These are phyloP conservation scores for Sicyos baderoa DNA, from an alignment of 306 rosid genomes.

Conservation along the genomic window DNA sequence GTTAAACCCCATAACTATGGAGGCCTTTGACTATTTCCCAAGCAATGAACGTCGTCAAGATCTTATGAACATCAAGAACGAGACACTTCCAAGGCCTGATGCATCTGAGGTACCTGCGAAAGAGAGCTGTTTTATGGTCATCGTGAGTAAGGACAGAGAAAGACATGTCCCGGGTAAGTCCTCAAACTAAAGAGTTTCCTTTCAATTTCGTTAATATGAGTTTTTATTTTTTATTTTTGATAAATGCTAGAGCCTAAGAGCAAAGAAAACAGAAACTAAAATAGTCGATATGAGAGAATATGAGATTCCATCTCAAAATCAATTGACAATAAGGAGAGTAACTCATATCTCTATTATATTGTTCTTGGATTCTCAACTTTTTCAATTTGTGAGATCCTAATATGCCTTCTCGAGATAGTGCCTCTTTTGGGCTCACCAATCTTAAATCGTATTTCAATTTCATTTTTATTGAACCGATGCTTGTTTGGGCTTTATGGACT, in stretches of 20 bases:
- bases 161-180: constrained; percentile 44
- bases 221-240: background rate
- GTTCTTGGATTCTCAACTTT: too few species aligned
- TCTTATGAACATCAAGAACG: constrained; percentile 26
- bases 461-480: too few species aligned
- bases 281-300: too few species aligned
- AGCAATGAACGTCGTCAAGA: constrained; percentile 24
- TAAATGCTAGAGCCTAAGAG: background rate
- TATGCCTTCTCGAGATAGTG: too few species aligned
- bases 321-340: too few species aligned
- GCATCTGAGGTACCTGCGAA: constrained; percentile 27
- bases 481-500: too few species aligned
- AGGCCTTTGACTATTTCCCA: constrained; percentile 50
- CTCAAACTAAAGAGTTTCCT: constrained; percentile 2
- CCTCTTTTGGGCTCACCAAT: too few species aligned
- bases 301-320: too few species aligned
- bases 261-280: background rate
- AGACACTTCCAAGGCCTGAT: constrained; percentile 26
- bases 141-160: constrained; percentile 32
- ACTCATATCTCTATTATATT: too few species aligned
- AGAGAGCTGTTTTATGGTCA: constrained; percentile 43
- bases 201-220: background rate
- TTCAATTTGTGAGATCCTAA: too few species aligned
- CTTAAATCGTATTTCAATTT: too few species aligned
- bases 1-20: constrained; percentile 68